Base-by-base conservation (phyloP, 2,329 filamentous ascomycete genomes). In the Fusarium illudens region DNA sequence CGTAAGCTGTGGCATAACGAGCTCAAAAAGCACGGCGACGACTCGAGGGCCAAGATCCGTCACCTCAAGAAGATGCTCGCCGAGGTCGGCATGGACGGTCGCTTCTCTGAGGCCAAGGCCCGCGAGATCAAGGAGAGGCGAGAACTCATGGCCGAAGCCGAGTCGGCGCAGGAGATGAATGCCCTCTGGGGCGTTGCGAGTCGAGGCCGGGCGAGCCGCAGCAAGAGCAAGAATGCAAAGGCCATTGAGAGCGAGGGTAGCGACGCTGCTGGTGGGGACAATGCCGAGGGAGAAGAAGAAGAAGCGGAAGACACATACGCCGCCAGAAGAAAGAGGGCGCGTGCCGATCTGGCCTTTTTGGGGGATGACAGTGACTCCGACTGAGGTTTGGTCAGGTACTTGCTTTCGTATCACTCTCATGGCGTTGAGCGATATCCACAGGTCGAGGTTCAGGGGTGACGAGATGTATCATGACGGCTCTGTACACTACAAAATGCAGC, bases 1-100 rank as follows among this genome's bases (percentile, higher is more conserved):
- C 91, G 93, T 55, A 98, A 97, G 77, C 87, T 97, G 64, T 99
- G 96, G 95, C 87, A 87, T 51, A 89, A 91, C 67, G 93, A 97
- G 79, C 85, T 99, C 27, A 92, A 92, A 77, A 83, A 89, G 57
- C 94, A 87, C 73, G 86, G 85, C 1, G 87, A 90, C 58, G 92
- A 94, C 22, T 76, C 86, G 4, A 91, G 89, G 64, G 92, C 88
- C 51, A 97, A 97, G 83, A 92, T 97, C 65, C 85, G 84, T 54
- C 93, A 97, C 76, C 84, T 99, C 8, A 92, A 89, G 75, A 81
- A 81, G 11, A 91, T 96, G 90, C 85, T 99, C 25, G 84, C 85
- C 32, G 93, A 97, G 29, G 84, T 89, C 5, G 96, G 95, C 32
- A 97, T 98, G 92, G 89, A 89, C 1, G 95, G 94, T 0, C 89